Evolutionary conservation across 768 basidiomycete genomes (phyloP).

Genomic region (Auricularia cornea): DNA sequence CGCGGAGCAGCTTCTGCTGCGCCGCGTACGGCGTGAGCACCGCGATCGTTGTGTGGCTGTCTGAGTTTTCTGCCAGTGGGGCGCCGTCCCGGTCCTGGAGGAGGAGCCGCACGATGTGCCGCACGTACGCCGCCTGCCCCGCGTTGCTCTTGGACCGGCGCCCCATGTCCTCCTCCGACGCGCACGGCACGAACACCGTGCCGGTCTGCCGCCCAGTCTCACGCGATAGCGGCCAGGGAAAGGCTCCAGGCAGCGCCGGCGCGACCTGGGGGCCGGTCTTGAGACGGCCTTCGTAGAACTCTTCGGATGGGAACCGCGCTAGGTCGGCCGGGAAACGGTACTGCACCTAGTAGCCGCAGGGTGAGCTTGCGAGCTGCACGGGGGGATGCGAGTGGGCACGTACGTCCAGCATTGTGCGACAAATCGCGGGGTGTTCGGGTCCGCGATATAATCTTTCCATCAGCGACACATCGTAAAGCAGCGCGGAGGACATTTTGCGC

Average conservation of each 20-base stretch:
- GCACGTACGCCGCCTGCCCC: slow-evolving; percentile 48
- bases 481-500: slow-evolving; percentile 44
- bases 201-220: slow-evolving; percentile 31
- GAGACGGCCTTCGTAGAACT: slow-evolving; percentile 53
- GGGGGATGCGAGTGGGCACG: slow-evolving; percentile 3
- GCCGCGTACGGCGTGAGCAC: slow-evolving; percentile 55
- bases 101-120: slow-evolving; percentile 34
- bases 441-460: slow-evolving; percentile 51
- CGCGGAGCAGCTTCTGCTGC: slow-evolving; percentile 41
- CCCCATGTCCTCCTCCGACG: slow-evolving; percentile 48
- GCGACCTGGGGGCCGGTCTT: slow-evolving; percentile 34
- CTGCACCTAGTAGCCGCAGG: slow-evolving; percentile 37
- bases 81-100: slow-evolving; percentile 11
- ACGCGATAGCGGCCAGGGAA: slow-evolving; percentile 46
- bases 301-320: slow-evolving; percentile 51
- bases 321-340: slow-evolving; percentile 55
- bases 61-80: too few relatives aligned
- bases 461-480: slow-evolving; percentile 53
- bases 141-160: slow-evolving; percentile 53
- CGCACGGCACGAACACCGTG: slow-evolving; percentile 51
- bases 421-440: slow-evolving; percentile 25
- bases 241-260: slow-evolving; percentile 26
- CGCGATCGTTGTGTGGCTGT: slow-evolving; percentile 23
- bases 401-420: slow-evolving; percentile 56
- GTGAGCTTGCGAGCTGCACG: not conserved